Evolutionary conservation across 2,329 filamentous ascomycete genomes (phyloP).

Genomic region (Cladosporium cucumerinum): DNA sequence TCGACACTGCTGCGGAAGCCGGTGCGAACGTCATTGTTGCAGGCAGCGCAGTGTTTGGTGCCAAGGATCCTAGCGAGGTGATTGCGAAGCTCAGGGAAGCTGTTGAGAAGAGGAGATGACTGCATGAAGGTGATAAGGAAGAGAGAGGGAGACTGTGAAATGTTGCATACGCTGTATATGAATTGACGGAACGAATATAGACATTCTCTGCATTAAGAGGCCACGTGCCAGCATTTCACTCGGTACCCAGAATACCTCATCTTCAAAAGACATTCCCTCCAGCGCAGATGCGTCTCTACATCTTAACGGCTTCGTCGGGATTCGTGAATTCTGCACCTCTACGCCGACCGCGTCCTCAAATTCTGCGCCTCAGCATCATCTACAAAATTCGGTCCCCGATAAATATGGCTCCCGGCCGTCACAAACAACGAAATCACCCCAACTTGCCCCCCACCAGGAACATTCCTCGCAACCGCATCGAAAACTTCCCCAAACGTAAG

Average conservation of each 20-base stretch:
- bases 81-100: slow-evolving; percentile 76
- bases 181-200: not conserved
- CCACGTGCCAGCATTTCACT: not conserved
- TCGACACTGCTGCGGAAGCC: slow-evolving; percentile 89
- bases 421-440: not conserved
- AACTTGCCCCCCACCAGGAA: not conserved
- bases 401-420: not conserved
- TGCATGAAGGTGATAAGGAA: not conserved
- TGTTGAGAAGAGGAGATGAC: slow-evolving; percentile 61
- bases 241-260: not conserved
- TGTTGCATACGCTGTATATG: slow-evolving; percentile 4
- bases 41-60: slow-evolving; percentile 92
- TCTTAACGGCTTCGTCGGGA: too few species aligned
- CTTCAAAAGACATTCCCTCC: not conserved
- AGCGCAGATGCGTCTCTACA: not conserved
- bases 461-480: not conserved
- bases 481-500: not conserved
- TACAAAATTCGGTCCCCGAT: not conserved
- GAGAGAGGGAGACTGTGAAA: not conserved
- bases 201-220: not conserved
- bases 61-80: slow-evolving; percentile 80
- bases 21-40: slow-evolving; percentile 98
- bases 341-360: not conserved
- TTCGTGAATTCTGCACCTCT: too few species aligned
- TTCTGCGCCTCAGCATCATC: not conserved